These are phyloP conservation scores for Clitopilus hobsonii DNA, from an alignment of 768 basidiomycete genomes.

Conservation along the genomic window DNA sequence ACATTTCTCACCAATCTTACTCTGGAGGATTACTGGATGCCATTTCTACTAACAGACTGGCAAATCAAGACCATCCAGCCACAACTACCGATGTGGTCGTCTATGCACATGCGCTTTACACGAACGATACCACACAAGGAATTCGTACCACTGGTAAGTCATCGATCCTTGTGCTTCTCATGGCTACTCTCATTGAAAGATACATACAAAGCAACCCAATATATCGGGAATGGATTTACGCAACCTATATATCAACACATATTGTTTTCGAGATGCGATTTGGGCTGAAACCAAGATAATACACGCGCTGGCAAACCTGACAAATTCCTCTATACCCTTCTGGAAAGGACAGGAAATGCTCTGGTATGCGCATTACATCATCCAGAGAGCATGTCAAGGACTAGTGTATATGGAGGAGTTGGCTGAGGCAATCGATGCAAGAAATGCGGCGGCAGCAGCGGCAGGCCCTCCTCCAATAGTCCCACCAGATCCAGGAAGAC, in stretches of 20 bases:
- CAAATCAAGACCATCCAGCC: neutral
- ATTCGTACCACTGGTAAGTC: neutral
- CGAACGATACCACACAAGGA: neutral
- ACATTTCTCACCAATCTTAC: neutral
- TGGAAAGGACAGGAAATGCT: neutral
- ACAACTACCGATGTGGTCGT: neutral
- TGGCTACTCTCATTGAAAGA: neutral
- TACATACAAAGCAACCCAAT: neutral
- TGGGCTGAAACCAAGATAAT: neutral
- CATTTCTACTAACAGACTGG: neutral
- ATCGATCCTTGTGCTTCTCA: neutral
- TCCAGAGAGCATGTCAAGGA: neutral
- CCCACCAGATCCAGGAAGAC: too few species aligned
- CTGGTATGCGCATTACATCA: neutral
- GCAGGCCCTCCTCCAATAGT: too few species aligned
- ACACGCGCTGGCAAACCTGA: neutral
- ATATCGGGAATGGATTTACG: neutral
- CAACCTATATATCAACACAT: neutral
- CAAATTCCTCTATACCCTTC: neutral
- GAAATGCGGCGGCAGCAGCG: neutral
- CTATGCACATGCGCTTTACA: neutral
- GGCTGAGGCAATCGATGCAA: neutral
- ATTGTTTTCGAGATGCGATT: neutral
- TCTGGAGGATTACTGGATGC: neutral
- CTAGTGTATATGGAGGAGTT: neutral